Evolutionary conservation across 2,329 filamentous ascomycete species (phyloP).

Genomic region (Fusarium gaditjirri): DNA sequence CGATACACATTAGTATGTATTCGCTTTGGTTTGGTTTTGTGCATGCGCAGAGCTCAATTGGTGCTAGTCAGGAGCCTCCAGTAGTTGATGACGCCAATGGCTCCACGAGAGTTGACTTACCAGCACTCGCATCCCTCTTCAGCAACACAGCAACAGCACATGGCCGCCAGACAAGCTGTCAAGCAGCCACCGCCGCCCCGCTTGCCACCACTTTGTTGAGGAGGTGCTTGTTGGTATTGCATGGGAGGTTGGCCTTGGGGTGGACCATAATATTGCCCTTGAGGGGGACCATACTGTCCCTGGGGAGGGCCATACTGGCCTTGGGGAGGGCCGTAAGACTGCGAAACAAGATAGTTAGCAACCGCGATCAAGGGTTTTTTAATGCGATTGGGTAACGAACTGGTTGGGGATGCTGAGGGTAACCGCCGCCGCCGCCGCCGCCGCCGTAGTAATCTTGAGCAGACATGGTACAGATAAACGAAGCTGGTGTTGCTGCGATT

Average conservation of each 20-base stretch:
- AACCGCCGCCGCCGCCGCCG: slow-evolving; percentile 49
- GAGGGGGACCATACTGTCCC: slow-evolving; percentile 44
- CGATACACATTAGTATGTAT: slow-evolving; percentile 5
- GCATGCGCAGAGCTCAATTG: slow-evolving; percentile 4
- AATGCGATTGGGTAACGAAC: slow-evolving; percentile 45
- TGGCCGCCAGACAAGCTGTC: slow-evolving; percentile 58
- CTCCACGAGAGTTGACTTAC: slow-evolving; percentile 41
- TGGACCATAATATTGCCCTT: slow-evolving; percentile 47
- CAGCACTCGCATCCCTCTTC: slow-evolving; percentile 64
- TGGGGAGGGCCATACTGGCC: slow-evolving; percentile 47
- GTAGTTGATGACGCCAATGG: slow-evolving; percentile 12
- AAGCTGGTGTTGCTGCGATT: slow-evolving; percentile 4
- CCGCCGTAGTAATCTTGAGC: slow-evolving; percentile 56
- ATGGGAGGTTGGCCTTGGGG: slow-evolving; percentile 55
- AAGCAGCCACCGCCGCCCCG: slow-evolving; percentile 56
- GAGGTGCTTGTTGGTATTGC: slow-evolving; percentile 56
- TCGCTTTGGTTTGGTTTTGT: not conserved
- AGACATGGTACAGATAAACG: slow-evolving; percentile 47
- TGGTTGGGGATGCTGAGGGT: slow-evolving; percentile 54
- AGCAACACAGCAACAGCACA: slow-evolving; percentile 63
- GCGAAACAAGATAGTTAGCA: slow-evolving; percentile 21
- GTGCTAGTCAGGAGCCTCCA: not conserved
- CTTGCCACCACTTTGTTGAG: slow-evolving; percentile 49
- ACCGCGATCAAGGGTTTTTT: not conserved
- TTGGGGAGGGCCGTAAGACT: slow-evolving; percentile 48